A percentile compares a stretch with the other conserved stretches of the same genome.
phyloP scores from a whole-genome alignment of 441 rosid genomes.

The Eutrema salsugineum region DNA sequence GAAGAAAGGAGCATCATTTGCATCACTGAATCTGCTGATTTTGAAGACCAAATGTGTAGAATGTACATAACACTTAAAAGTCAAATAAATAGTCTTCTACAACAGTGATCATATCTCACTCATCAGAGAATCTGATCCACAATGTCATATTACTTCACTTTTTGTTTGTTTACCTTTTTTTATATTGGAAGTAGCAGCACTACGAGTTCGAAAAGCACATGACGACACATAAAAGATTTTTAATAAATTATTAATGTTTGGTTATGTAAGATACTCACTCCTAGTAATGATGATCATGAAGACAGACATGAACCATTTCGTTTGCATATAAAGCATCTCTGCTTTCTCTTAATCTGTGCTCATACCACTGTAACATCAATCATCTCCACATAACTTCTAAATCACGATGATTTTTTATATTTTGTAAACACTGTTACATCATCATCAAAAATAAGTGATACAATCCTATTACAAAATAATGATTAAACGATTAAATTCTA shows the following conservation, averaged over 20 bases:
- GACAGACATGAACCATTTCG: neutral
- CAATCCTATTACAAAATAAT: too few relatives aligned
- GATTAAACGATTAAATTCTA: too few relatives aligned
- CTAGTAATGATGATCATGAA: neutral
- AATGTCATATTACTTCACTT: conserved; percentile 14
- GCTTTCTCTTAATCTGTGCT: too few relatives aligned
- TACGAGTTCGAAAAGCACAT: conserved; percentile 13
- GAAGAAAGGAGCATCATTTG: conserved; percentile 8
- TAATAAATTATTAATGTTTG: neutral
- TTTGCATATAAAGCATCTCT: neutral
- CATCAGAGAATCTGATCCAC: conserved; percentile 25
- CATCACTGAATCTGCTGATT: conserved; percentile 8
- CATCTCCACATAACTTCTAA: too few relatives aligned
- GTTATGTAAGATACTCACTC: neutral
- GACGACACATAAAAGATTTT: neutral
- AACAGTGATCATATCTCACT: conserved; percentile 7
- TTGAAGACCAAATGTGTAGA: conserved; percentile 30
- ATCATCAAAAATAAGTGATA: too few relatives aligned
- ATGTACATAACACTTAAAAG: conserved; percentile 23
- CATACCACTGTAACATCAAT: too few relatives aligned
- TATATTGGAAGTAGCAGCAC: neutral
- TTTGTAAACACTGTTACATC: too few relatives aligned
- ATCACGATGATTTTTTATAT: too few relatives aligned
- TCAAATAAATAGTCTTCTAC: conserved; percentile 13
- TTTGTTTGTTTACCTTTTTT: neutral